These are phyloP conservation scores for Monascus purpureus DNA, from an alignment of 495 filamentous ascomycete genomes.

Conservation along the genomic window DNA sequence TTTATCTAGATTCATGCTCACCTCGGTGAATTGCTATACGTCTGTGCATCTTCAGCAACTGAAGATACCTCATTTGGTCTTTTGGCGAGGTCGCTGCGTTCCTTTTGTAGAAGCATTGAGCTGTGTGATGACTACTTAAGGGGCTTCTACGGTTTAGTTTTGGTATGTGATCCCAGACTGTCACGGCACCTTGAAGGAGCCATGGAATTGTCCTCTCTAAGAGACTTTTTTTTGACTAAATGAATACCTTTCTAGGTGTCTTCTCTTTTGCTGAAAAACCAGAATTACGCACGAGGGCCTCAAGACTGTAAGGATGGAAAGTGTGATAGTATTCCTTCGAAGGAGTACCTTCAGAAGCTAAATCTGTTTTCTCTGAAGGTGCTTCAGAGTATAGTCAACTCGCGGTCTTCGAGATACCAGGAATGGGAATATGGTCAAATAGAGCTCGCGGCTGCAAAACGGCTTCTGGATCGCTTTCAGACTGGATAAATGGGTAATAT, in stretches of 20 bases:
- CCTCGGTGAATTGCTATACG: constrained; percentile 68
- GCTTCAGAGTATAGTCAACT: constrained; percentile 61
- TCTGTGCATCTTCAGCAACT: constrained; percentile 38
- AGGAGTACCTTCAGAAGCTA: constrained; percentile 47
- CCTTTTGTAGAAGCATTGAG: constrained; percentile 83
- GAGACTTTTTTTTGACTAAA: no score
- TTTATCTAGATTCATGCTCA: constrained; percentile 63
- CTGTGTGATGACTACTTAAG: constrained; percentile 85
- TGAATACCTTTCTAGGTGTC: neutral
- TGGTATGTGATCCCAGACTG: constrained; percentile 36
- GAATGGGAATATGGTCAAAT: constrained; percentile 55
- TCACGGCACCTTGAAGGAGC: neutral
- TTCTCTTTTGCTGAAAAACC: constrained; percentile 7
- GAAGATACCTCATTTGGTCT: constrained; percentile 30
- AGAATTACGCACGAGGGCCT: neutral
- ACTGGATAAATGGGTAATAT: neutral
- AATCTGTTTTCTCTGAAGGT: constrained; percentile 59
- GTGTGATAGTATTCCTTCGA: constrained; percentile 12
- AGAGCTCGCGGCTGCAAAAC: constrained; percentile 66
- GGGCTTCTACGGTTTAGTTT: constrained; percentile 78
- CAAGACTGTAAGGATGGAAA: neutral
- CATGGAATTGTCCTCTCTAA: no score
- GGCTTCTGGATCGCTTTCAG: constrained; percentile 41
- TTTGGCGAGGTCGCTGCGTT: constrained; percentile 57
- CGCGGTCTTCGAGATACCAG: constrained; percentile 38